Evolutionary conservation across 495 filamentous ascomycete species (phyloP), one percentile per base, ranked within the genome.

Genomic region (Daldinia concentrica): DNA sequence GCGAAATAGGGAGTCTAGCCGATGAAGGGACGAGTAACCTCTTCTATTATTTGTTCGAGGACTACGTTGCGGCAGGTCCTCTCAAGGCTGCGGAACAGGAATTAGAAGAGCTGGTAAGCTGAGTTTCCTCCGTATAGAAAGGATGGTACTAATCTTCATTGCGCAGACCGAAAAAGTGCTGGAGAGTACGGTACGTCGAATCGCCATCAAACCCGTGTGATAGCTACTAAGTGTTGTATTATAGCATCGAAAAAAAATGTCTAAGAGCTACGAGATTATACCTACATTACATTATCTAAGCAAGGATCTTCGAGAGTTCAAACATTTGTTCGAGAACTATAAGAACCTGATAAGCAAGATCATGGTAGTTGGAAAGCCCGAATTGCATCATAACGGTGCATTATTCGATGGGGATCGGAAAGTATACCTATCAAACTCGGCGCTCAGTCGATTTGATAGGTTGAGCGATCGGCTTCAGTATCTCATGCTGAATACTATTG

Each of bases 21-120:
- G 77, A 77, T 11, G 90, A 93, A 71, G 86, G 88, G 3, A 84
- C 93, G 0, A 92, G 92, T 66, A 79, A 94, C 30, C 82, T 97
- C 12, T 92, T 95, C 73, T 95, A 93, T 76, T 95, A 94, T 74
- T 84, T 97, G 6, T 96, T 95, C 71, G 93, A 97, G 71, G 92
- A 95, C 77, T 96, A 80, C 27, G 72, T 76, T 36, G 73, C 77
- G 1, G 77, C 77, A 3, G 72, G 65, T 1, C 77, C 73, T 29
- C 58, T 80, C 26, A 91, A 91, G 41, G 93, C 90, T 0, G 83
- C 96, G 14, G 86, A 96, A 22, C 89, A 93, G 68, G 91, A 90
- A 29, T 75, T 97, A 32, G 91, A 95, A 73, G 87, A 89, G 56
- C 89, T 91, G 36, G 91, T 95, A 37, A 77, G 79, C 67, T 61